A percentile compares a stretch with the other conserved stretches of the same genome.
These are phyloP conservation scores for Chimonanthus praecox DNA, from an alignment of 164 flowering plant genomes.

Conservation along the genomic window DNA sequence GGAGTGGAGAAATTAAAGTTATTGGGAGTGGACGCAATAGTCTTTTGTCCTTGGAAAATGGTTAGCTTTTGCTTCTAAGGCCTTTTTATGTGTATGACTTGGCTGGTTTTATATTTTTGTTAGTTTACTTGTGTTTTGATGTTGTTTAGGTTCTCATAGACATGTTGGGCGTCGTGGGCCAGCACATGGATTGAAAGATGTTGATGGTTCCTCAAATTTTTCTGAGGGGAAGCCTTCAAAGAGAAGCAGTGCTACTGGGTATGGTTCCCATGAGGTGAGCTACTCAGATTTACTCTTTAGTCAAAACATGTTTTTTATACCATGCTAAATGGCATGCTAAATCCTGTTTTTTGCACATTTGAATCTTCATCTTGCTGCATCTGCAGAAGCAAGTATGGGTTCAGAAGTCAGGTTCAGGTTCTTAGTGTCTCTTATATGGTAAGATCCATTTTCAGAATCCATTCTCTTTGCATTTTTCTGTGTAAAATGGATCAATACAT, in stretches of 20 bases:
- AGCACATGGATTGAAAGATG: constrained; percentile 44
- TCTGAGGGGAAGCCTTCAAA: constrained; percentile 56
- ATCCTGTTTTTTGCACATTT: background rate
- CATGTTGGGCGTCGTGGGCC: constrained; percentile 65
- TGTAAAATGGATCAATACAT: background rate
- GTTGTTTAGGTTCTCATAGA: constrained; percentile 33
- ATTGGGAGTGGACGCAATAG: constrained; percentile 45
- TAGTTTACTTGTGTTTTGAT: background rate
- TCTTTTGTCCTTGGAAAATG: constrained; percentile 34
- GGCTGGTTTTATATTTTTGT: background rate
- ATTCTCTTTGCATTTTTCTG: background rate
- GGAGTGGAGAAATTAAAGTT: constrained; percentile 35
- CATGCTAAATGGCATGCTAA: background rate
- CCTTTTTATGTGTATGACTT: background rate
- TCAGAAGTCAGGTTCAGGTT: constrained; percentile 33
- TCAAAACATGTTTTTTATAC: background rate
- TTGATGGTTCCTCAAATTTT: constrained; percentile 35
- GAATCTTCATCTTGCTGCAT: background rate
- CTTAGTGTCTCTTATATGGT: constrained; percentile 11
- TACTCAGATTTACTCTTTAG: background rate
- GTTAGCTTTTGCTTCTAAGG: constrained; percentile 19
- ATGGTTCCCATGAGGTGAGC: constrained; percentile 68
- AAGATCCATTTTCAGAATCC: background rate
- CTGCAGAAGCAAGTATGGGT: constrained; percentile 41
- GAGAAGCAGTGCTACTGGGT: constrained; percentile 48